phyloP scores from a whole-genome alignment of 208 protist genomes.

The Tritrichomonas foetus region DNA sequence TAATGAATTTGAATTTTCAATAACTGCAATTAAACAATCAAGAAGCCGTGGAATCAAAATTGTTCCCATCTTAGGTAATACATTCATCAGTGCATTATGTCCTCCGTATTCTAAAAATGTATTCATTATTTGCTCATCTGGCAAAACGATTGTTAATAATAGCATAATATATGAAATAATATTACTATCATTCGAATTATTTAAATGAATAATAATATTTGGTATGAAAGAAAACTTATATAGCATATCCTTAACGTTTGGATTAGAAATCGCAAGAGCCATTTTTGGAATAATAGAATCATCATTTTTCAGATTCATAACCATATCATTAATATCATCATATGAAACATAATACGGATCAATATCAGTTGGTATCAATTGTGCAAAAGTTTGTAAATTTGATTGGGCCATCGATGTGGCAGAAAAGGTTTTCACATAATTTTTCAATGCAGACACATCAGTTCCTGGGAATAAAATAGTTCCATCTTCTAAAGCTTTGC shows the following conservation, averaged over 20 bases:
- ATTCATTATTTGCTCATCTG: not conserved
- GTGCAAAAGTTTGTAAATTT: not conserved
- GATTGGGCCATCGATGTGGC: not conserved
- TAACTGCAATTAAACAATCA: not conserved
- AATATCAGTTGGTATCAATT: not conserved
- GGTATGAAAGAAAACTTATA: not conserved
- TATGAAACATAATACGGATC: not conserved
- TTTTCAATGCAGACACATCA: not conserved
- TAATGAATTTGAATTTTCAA: not conserved
- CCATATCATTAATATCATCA: not conserved
- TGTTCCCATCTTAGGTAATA: not conserved
- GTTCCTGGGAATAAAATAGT: conserved; percentile 17
- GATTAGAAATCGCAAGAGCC: not conserved
- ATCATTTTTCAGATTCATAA: not conserved
- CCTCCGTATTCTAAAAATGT: not conserved
- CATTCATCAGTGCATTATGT: not conserved
- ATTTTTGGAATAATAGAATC: not conserved
- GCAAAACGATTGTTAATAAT: not conserved
- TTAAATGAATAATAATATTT: not conserved
- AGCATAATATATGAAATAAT: not conserved
- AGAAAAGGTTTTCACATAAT: not conserved
- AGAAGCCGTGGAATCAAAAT: not conserved
- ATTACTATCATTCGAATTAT: not conserved
- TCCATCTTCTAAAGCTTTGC: not conserved
- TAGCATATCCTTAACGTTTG: not conserved